phyloP scores from a whole-genome alignment of 768 basidiomycete species.

The Cyclocybe aegerita region DNA sequence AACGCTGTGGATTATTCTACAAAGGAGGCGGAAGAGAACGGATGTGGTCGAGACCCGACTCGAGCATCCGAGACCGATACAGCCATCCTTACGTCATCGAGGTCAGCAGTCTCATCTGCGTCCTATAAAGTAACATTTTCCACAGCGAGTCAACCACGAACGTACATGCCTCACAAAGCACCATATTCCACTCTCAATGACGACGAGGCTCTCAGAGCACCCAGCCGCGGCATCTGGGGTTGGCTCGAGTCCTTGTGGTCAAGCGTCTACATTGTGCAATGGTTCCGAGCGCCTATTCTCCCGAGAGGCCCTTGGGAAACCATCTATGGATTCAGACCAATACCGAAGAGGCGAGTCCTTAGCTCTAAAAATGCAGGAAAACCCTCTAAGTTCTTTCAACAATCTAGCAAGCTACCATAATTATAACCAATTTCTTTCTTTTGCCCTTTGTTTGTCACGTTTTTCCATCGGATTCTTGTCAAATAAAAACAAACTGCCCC shows the following conservation, averaged over 20 bases:
- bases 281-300: slow-evolving; percentile 16
- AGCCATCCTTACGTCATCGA: too few species aligned
- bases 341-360: slow-evolving; percentile 9
- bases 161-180: background rate
- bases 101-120: too few species aligned
- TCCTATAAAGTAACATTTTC: too few species aligned
- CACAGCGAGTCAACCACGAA: too few species aligned
- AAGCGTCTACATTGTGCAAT: background rate
- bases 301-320: slow-evolving; percentile 17
- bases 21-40: too few species aligned
- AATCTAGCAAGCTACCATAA: too few species aligned
- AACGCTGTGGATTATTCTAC: too few species aligned
- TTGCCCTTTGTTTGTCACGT: too few species aligned
- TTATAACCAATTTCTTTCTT: too few species aligned
- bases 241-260: slow-evolving; percentile 8
- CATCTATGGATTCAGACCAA: slow-evolving; percentile 12
- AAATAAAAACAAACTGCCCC: slow-evolving; percentile 16
- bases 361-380: background rate
- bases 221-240: background rate
- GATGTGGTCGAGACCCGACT: too few species aligned
- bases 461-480: background rate
- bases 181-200: background rate
- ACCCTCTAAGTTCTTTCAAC: too few species aligned
- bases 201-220: background rate
- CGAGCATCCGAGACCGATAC: too few species aligned